These are phyloP conservation scores for Dioscorea alata DNA, from an alignment of 106 monocot genomes.

Conservation along the genomic window DNA sequence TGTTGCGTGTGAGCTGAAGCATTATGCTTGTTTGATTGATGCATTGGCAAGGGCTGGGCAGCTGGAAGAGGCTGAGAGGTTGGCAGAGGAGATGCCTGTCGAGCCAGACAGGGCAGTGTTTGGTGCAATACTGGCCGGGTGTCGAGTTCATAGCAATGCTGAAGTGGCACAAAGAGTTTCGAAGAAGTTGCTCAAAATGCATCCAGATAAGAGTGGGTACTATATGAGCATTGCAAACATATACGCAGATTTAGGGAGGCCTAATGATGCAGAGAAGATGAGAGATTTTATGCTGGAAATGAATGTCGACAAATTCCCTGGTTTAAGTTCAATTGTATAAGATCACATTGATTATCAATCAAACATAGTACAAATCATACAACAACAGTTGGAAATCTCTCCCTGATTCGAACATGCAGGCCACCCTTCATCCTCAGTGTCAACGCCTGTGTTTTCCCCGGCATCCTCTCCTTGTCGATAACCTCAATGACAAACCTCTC, in stretches of 20 bases:
- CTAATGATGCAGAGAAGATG: conserved; percentile 41
- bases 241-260: conserved; percentile 45
- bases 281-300: conserved; percentile 41
- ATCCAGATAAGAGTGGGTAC: conserved; percentile 35
- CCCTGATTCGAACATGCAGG: conserved; percentile 1
- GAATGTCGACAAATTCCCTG: conserved; percentile 49
- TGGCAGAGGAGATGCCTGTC: conserved; percentile 43
- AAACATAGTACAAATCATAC: too few species aligned
- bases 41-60: conserved; percentile 33
- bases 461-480: not conserved
- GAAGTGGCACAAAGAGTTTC: conserved; percentile 25
- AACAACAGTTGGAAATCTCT: not conserved
- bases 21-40: conserved; percentile 52
- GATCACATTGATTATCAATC: not conserved
- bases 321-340: conserved; percentile 31
- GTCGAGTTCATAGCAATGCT: conserved; percentile 34
- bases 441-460: conserved; percentile 3
- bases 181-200: conserved; percentile 17
- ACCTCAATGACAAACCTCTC: conserved; percentile 2
- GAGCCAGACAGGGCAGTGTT: conserved; percentile 37
- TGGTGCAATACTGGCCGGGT: conserved; percentile 37
- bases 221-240: conserved; percentile 43
- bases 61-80: conserved; percentile 32
- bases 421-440: conserved; percentile 15
- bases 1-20: conserved; percentile 33